phyloP scores from a whole-genome alignment of 805 yeast species.

The Myxozyma neotropica region DNA sequence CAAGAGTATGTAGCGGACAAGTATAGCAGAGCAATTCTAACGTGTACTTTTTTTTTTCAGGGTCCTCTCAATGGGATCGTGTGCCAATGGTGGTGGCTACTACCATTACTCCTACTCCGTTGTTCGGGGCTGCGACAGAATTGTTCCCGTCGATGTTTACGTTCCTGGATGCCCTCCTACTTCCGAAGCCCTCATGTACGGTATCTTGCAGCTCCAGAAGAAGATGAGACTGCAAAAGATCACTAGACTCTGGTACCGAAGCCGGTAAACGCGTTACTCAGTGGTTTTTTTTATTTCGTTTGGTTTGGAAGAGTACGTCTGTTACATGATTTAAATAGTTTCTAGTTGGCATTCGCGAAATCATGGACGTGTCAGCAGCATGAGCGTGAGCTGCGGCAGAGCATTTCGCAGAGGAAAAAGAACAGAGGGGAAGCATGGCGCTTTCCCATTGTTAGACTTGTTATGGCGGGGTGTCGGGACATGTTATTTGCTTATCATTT shows the following conservation, averaged over 20 bases:
- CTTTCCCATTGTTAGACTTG: neutral
- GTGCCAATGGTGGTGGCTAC: slow-evolving; percentile 94
- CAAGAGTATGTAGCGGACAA: no score
- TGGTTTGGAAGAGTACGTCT: neutral
- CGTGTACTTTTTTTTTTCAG: neutral
- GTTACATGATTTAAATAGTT: neutral
- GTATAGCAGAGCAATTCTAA: no score
- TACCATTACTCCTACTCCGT: slow-evolving; percentile 88
- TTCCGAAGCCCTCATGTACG: slow-evolving; percentile 87
- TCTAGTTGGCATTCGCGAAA: neutral
- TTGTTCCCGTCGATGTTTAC: slow-evolving; percentile 85
- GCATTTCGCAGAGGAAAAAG: no score
- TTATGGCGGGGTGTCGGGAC: slow-evolving; percentile 11
- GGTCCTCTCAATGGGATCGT: slow-evolving; percentile 93
- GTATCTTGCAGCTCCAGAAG: slow-evolving; percentile 84
- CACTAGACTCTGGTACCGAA: slow-evolving; percentile 58
- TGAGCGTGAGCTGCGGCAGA: neutral
- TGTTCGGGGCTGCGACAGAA: slow-evolving; percentile 86
- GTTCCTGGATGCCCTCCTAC: slow-evolving; percentile 96
- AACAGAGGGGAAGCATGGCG: neutral
- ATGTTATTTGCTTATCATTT: neutral
- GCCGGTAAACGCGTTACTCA: slow-evolving; percentile 21
- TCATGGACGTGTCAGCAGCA: no score
- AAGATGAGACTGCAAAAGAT: slow-evolving; percentile 82
- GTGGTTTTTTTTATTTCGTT: neutral